Evolutionary conservation across 2,329 filamentous ascomycete species (phyloP).

Genomic region (Exophiala oligosperma): DNA sequence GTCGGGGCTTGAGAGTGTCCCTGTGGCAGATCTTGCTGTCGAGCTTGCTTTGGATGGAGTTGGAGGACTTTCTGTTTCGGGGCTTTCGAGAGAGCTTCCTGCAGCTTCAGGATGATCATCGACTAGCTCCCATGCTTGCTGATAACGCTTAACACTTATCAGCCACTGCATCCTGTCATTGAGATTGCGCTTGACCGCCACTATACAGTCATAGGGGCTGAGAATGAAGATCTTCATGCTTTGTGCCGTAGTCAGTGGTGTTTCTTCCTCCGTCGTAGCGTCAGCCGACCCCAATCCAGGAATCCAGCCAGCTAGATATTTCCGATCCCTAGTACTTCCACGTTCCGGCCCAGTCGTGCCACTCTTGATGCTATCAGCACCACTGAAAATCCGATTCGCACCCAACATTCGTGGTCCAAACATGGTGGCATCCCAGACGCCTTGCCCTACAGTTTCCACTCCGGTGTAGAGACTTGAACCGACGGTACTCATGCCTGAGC

Average conservation of each 20-base stretch:
- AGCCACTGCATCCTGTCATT: constrained; percentile 85
- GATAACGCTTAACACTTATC: constrained; percentile 75
- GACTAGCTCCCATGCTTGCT: constrained; percentile 84
- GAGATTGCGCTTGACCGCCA: constrained; percentile 83
- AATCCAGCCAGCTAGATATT: constrained; percentile 56
- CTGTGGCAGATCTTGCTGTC: constrained; percentile 27
- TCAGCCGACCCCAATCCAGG: constrained; percentile 40
- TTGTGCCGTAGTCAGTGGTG: constrained; percentile 53
- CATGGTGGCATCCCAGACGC: constrained; percentile 88
- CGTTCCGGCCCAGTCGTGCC: constrained; percentile 53
- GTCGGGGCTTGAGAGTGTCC: constrained; percentile 32
- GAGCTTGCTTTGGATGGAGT: constrained; percentile 39
- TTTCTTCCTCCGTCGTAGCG: constrained; percentile 40
- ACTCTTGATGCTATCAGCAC: constrained; percentile 71
- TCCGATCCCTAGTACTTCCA: constrained; percentile 49
- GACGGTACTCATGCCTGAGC: constrained; percentile 41
- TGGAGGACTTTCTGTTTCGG: constrained; percentile 38
- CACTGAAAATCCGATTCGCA: constrained; percentile 62
- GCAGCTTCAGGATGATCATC: constrained; percentile 79
- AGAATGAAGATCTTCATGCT: constrained; percentile 88
- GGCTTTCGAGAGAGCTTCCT: constrained; percentile 39
- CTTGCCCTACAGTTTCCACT: constrained; percentile 56
- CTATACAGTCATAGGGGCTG: constrained; percentile 94
- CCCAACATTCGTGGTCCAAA: constrained; percentile 71
- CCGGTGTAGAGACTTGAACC: constrained; percentile 39